A percentile compares a stretch with the other conserved stretches of the same genome.
Conservation (phyloP, 306 rosid species). For the Lathyrus oleraceus region DNA sequence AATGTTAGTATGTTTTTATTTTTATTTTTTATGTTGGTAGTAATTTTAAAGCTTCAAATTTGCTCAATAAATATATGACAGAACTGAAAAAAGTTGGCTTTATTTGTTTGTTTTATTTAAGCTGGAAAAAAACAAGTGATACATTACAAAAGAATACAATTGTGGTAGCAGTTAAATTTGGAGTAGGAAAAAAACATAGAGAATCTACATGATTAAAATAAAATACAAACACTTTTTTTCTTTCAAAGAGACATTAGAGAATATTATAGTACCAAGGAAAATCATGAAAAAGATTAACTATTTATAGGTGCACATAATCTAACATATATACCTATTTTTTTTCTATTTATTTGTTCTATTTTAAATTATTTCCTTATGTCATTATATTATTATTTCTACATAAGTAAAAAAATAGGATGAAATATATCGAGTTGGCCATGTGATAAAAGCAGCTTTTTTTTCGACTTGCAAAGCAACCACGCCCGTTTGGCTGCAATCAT, state of each 20-base stretch:
- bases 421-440: slow-evolving; percentile 69
- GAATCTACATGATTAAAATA: slow-evolving; percentile 36
- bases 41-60: slow-evolving; percentile 17
- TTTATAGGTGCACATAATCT: slow-evolving; percentile 56
- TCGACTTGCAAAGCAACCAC: slow-evolving; percentile 77
- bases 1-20: not conserved
- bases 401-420: slow-evolving; percentile 29
- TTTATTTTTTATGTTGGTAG: not conserved
- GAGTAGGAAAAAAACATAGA: slow-evolving; percentile 23
- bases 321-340: slow-evolving; percentile 31
- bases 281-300: slow-evolving; percentile 32
- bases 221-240: not conserved
- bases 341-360: slow-evolving; percentile 36
- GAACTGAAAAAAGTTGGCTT: slow-evolving; percentile 33
- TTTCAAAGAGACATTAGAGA: slow-evolving; percentile 36
- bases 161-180: slow-evolving; percentile 19
- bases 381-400: slow-evolving; percentile 14
- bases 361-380: slow-evolving; percentile 7
- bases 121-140: slow-evolving; percentile 6
- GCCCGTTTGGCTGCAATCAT: slow-evolving; percentile 95
- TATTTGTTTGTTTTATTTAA: slow-evolving; percentile 32
- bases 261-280: slow-evolving; percentile 36
- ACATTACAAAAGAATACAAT: slow-evolving; percentile 9
- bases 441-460: slow-evolving; percentile 84
- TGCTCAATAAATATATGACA: slow-evolving; percentile 41